Conservation (phyloP, 2,329 filamentous ascomycete genomes). For the Stachybotrys elegans region DNA sequence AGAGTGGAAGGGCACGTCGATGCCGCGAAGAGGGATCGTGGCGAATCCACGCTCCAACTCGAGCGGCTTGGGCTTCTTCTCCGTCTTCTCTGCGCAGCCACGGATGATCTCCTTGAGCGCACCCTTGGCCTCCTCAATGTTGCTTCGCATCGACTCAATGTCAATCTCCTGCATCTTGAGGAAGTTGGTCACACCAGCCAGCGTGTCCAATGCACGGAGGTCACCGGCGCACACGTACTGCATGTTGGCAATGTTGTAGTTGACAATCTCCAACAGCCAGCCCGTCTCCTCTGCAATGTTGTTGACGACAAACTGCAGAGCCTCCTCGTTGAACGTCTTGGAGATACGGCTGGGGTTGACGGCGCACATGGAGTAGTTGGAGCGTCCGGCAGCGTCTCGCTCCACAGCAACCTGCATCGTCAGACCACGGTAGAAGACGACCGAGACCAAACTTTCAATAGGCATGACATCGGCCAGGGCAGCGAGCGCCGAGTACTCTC, state of each 20-base stretch:
- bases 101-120: conserved; percentile 89
- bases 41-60: conserved; percentile 93
- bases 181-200: conserved; percentile 84
- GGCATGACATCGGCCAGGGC: conserved; percentile 98
- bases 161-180: conserved; percentile 96
- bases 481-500: conserved; percentile 95
- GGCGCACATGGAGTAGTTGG: conserved; percentile 99
- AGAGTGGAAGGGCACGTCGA: conserved; percentile 98
- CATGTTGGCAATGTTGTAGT: conserved; percentile 80
- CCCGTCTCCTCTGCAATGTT: conserved; percentile 90
- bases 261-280: conserved; percentile 98
- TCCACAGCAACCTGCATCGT: conserved; percentile 99
- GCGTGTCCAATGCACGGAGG: conserved; percentile 64
- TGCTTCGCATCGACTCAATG: conserved; percentile 87
- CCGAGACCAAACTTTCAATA: conserved; percentile 96
- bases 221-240: conserved; percentile 71
- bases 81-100: conserved; percentile 79
- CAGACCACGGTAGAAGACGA: conserved; percentile 97
- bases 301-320: conserved; percentile 92
- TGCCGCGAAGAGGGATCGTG: conserved; percentile 93
- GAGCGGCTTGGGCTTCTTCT: conserved; percentile 81
- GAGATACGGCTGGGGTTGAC: conserved; percentile 98
- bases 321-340: conserved; percentile 98
- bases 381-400: conserved; percentile 85
- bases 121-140: conserved; percentile 84